Percentiles rank a stretch among this genome's conserved stretches.
phyloP scores from a whole-genome alignment of 768 basidiomycete species.

The Phylloporus sp. region DNA sequence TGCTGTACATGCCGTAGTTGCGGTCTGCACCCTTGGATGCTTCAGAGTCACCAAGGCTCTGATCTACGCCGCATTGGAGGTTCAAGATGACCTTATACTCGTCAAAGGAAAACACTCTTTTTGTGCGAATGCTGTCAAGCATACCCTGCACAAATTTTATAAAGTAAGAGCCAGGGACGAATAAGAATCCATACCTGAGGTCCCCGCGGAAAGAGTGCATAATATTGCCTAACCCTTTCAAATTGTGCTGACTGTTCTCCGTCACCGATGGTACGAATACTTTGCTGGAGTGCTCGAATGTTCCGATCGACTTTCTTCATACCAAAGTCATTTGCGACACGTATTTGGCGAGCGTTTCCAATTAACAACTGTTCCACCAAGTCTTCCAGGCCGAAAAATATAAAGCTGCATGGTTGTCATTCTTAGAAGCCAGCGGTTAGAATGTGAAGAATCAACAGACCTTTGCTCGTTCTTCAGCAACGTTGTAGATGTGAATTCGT shows the following conservation, averaged over 20 bases:
- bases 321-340: constrained; percentile 66
- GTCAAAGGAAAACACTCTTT: constrained; percentile 76
- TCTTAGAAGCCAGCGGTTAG: background rate
- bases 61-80: constrained; percentile 83
- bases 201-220: constrained; percentile 67
- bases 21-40: constrained; percentile 55
- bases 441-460: constrained; percentile 41
- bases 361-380: constrained; percentile 85
- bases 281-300: constrained; percentile 88
- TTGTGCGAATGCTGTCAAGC: constrained; percentile 63
- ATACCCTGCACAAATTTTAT: constrained; percentile 52
- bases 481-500: constrained; percentile 61
- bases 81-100: constrained; percentile 91
- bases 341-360: constrained; percentile 66
- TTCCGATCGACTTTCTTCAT: constrained; percentile 86
- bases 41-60: constrained; percentile 46
- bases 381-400: constrained; percentile 80
- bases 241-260: constrained; percentile 64
- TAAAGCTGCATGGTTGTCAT: constrained; percentile 51
- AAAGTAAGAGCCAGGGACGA: background rate
- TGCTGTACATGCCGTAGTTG: constrained; percentile 83
- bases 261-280: constrained; percentile 71
- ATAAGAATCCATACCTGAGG: constrained; percentile 56
- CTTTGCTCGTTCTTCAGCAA: constrained; percentile 61
- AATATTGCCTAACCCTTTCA: constrained; percentile 74